phyloP scores from a whole-genome alignment of 1,284 basidiomycete species.

The Lentinula novae-zelandiae region DNA sequence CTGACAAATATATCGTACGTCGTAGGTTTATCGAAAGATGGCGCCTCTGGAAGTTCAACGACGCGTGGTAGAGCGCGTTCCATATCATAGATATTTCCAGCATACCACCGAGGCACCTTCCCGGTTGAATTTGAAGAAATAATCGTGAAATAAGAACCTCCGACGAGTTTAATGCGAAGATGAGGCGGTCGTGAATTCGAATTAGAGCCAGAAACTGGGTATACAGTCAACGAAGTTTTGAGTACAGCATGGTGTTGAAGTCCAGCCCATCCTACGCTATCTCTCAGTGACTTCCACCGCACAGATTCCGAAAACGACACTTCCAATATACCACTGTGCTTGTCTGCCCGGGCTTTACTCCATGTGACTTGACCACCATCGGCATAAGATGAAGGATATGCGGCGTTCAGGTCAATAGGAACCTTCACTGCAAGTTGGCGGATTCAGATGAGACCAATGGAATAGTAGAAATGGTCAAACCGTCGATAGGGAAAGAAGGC shows the following conservation, averaged over 20 bases:
- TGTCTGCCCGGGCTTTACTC: conserved; percentile 37
- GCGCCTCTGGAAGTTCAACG: conserved; percentile 45
- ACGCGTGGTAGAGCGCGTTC: conserved; percentile 43
- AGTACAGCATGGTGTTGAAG: conserved; percentile 72
- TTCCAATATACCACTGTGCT: conserved; percentile 41
- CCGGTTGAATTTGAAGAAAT: conserved; percentile 34
- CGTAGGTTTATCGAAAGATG: conserved; percentile 38
- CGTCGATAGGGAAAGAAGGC: conserved; percentile 66
- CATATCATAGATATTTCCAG: conserved; percentile 72
- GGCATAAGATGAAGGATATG: conserved; percentile 64
- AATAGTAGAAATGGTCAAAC: conserved; percentile 31
- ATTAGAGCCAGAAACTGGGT: conserved; percentile 34
- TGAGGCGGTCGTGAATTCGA: conserved; percentile 24
- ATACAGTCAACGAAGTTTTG: conserved; percentile 54
- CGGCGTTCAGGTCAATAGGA: conserved; percentile 38
- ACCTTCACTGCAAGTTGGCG: conserved; percentile 33
- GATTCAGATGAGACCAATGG: background rate
- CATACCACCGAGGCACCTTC: conserved; percentile 56
- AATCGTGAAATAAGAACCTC: conserved; percentile 68
- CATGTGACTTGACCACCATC: conserved; percentile 60
- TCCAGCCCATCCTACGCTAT: conserved; percentile 78
- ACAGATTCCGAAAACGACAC: conserved; percentile 61
- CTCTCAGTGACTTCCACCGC: conserved; percentile 65
- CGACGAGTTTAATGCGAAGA: conserved; percentile 45
- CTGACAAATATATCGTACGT: conserved; percentile 54